phyloP scores from a whole-genome alignment of 2,329 filamentous ascomycete species.

The Aspergillus phoenicis region DNA sequence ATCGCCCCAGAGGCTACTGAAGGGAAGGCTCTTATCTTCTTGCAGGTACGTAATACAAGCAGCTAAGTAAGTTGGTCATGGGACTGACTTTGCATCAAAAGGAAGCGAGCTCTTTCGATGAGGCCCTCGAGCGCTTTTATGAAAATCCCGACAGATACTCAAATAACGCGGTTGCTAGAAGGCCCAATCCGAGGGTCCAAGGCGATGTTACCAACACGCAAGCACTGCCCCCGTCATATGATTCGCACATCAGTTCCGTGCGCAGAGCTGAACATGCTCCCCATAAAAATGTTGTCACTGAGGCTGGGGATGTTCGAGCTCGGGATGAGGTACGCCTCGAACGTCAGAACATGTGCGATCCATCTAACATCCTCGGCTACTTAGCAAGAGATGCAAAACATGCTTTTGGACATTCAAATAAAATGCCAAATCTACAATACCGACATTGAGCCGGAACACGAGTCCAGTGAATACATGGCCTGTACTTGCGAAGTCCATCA shows the following conservation, averaged over 20 bases:
- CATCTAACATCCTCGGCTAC: neutral
- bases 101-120: neutral
- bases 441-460: slow-evolving; percentile 13
- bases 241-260: neutral
- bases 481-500: slow-evolving; percentile 3
- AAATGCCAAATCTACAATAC: neutral
- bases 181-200: neutral
- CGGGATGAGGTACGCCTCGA: slow-evolving; percentile 7
- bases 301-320: slow-evolving; percentile 2
- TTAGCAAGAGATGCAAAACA: slow-evolving; percentile 9
- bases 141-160: neutral
- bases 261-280: too few species aligned
- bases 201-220: too few species aligned
- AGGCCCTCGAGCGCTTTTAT: neutral
- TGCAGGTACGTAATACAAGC: neutral
- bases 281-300: neutral
- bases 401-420: neutral
- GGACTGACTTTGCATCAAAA: neutral
- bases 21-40: neutral
- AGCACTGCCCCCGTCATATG: neutral
- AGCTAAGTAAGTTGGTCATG: neutral
- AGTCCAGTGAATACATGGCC: neutral
- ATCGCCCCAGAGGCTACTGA: neutral
- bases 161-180: neutral
- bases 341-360: neutral